Percentiles rank a stretch among this genome's conserved stretches.
These are phyloP conservation scores for Tilletiaria anomala DNA, from an alignment of 1,284 basidiomycete species.

Conservation along the genomic window DNA sequence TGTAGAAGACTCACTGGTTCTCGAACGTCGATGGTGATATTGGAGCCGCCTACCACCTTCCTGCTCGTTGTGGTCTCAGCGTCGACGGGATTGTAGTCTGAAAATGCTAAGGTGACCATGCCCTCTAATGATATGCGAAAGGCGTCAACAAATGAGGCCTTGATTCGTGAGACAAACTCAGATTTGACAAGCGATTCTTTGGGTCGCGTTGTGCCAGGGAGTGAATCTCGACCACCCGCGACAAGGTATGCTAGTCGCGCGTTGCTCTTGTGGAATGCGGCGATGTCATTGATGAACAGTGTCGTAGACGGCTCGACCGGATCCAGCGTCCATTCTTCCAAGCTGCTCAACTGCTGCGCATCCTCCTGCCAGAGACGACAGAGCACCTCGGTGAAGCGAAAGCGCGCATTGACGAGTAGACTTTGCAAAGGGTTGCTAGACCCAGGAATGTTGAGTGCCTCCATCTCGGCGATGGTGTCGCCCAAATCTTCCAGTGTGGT, in stretches of 20 bases:
- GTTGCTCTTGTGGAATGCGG: slow-evolving; percentile 68
- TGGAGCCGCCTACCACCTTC: slow-evolving; percentile 15
- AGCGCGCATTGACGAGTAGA: slow-evolving; percentile 66
- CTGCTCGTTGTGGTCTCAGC: slow-evolving; percentile 13
- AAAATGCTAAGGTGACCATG: slow-evolving; percentile 63
- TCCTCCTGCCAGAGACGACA: slow-evolving; percentile 69
- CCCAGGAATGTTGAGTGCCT: slow-evolving; percentile 56
- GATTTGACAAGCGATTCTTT: slow-evolving; percentile 1
- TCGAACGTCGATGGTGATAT: slow-evolving; percentile 31
- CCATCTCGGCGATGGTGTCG: slow-evolving; percentile 70
- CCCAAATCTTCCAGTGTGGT: slow-evolving; percentile 67
- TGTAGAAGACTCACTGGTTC: no score
- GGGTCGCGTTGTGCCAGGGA: no score
- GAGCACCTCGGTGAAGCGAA: slow-evolving; percentile 74
- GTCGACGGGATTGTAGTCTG: slow-evolving; percentile 26
- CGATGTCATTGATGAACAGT: slow-evolving; percentile 55
- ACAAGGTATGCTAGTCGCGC: slow-evolving; percentile 66
- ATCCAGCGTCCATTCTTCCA: slow-evolving; percentile 71
- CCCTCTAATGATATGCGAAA: slow-evolving; percentile 82
- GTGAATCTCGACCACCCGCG: slow-evolving; percentile 66
- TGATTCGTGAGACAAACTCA: slow-evolving; percentile 50
- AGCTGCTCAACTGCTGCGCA: slow-evolving; percentile 54
- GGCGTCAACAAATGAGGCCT: slow-evolving; percentile 71
- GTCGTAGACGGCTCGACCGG: slow-evolving; percentile 42
- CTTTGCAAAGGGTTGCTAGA: slow-evolving; percentile 45